Evolutionary conservation across 2,329 filamentous ascomycete genomes (phyloP).

Genomic region (Xylariaceae sp.): DNA sequence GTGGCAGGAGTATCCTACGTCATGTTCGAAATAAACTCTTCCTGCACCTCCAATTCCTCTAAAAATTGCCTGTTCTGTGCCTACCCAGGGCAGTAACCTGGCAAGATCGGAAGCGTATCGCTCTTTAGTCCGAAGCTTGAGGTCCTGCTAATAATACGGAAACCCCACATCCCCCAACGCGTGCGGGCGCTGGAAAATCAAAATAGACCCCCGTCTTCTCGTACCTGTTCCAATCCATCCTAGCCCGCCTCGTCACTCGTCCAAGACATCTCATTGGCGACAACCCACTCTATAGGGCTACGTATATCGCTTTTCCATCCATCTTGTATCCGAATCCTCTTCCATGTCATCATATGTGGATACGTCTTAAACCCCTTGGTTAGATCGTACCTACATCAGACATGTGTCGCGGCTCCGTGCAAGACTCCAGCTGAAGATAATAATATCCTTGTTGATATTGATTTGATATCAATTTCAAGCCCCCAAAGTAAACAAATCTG

Average conservation of each 20-base stretch:
- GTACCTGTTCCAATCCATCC: constrained; percentile 6
- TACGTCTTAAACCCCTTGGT: background rate
- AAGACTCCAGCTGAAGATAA: background rate
- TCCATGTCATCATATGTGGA: constrained; percentile 1
- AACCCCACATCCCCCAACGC: constrained; percentile 7
- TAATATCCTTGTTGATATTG: constrained; percentile 12
- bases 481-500: constrained; percentile 20
- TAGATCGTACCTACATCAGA: background rate
- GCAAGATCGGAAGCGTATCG: too few relatives aligned
- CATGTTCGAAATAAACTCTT: too few relatives aligned
- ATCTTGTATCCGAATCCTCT: constrained; percentile 6
- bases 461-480: background rate
- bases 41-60: too few relatives aligned
- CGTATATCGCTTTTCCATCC: constrained; percentile 10
- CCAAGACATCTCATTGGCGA: constrained; percentile 12
- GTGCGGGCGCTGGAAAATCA: constrained; percentile 1
- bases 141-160: too few relatives aligned
- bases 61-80: too few relatives aligned
- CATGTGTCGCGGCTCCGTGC: background rate
- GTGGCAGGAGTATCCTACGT: too few relatives aligned
- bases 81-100: too few relatives aligned
- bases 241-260: constrained; percentile 10
- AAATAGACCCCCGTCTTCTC: background rate
- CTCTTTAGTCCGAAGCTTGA: too few relatives aligned
- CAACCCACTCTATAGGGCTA: constrained; percentile 8